A percentile compares a stretch with the other conserved stretches of the same genome.
These are phyloP conservation scores for Nakazawaea ambrosiae DNA, from an alignment of 805 yeast species.

Conservation along the genomic window DNA sequence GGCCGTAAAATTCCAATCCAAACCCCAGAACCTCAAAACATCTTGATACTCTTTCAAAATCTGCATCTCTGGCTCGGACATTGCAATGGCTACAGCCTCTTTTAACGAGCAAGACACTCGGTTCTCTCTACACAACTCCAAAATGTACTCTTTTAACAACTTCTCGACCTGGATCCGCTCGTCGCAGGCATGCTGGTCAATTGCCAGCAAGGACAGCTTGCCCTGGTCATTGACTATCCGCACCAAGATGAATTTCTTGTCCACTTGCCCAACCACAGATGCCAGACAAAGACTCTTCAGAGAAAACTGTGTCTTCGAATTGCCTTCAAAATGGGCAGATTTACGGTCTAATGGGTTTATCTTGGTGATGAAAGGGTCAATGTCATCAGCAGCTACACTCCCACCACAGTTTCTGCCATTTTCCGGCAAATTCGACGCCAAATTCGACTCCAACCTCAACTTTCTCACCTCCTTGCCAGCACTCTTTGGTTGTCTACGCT, in stretches of 20 bases:
- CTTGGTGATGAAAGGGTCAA: no score
- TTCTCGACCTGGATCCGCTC: conserved; percentile 63
- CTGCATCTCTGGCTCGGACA: conserved; percentile 25
- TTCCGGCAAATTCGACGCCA: no score
- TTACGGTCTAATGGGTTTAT: conserved; percentile 4
- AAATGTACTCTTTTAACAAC: conserved; percentile 31
- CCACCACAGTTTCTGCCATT: no score
- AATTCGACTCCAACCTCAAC: neutral
- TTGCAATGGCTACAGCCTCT: conserved; percentile 12
- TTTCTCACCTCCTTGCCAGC: neutral
- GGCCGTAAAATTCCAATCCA: conserved; percentile 2
- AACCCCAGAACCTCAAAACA: conserved; percentile 42
- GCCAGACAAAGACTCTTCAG: conserved; percentile 16
- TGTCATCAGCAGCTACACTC: no score
- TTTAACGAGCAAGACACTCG: neutral
- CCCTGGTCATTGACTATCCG: conserved; percentile 13
- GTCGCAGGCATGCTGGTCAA: conserved; percentile 86
- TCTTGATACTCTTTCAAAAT: conserved; percentile 22
- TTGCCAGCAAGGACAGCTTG: conserved; percentile 26
- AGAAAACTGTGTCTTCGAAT: conserved; percentile 13
- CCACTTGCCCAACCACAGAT: conserved; percentile 50
- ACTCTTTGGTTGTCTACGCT: no score
- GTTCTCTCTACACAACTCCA: neutral
- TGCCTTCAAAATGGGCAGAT: conserved; percentile 10
- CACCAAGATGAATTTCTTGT: conserved; percentile 54